Percentiles rank a stretch among this genome's conserved stretches.
These are phyloP conservation scores for Phaeodactylum tricornutum DNA, from an alignment of 108 stramenopile genomes.

Conservation along the genomic window DNA sequence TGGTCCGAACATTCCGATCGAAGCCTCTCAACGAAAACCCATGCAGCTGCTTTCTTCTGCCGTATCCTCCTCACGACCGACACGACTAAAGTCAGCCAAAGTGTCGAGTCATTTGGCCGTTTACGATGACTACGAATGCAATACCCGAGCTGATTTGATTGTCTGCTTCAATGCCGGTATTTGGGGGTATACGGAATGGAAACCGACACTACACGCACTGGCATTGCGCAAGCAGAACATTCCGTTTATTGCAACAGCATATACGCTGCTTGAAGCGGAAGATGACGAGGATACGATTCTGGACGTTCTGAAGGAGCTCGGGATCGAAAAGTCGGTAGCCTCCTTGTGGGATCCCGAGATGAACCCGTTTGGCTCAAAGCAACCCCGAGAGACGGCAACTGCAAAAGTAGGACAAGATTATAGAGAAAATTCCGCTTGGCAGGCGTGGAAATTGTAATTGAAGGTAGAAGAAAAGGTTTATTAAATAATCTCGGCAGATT, in stretches of 20 bases:
- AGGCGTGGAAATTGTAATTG: conserved; percentile 49
- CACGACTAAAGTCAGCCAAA: conserved; percentile 26
- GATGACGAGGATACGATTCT: conserved; percentile 63
- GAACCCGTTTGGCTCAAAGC: conserved; percentile 62
- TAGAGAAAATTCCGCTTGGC: conserved; percentile 77
- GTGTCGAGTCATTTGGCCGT: conserved; percentile 42
- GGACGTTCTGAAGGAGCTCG: conserved; percentile 9
- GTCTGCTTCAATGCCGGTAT: conserved; percentile 79
- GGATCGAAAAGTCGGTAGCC: conserved; percentile 4
- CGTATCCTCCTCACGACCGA: no score
- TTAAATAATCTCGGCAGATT: no score
- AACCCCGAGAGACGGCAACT: conserved; percentile 35
- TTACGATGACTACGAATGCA: conserved; percentile 49
- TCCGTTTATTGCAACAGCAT: conserved; percentile 67
- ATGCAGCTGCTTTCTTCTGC: no score
- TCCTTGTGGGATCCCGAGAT: conserved; percentile 51
- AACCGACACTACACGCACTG: conserved; percentile 46
- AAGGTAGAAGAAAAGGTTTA: background rate
- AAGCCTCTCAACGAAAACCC: no score
- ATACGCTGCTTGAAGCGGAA: conserved; percentile 69
- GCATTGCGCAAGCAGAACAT: conserved; percentile 4
- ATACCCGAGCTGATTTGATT: conserved; percentile 33
- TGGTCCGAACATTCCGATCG: conserved; percentile 44
- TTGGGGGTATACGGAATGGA: conserved; percentile 84
- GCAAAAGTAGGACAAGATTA: conserved; percentile 38